Conservation (phyloP, 257 asterid genomes). For the Solanum pinnatisectum region DNA sequence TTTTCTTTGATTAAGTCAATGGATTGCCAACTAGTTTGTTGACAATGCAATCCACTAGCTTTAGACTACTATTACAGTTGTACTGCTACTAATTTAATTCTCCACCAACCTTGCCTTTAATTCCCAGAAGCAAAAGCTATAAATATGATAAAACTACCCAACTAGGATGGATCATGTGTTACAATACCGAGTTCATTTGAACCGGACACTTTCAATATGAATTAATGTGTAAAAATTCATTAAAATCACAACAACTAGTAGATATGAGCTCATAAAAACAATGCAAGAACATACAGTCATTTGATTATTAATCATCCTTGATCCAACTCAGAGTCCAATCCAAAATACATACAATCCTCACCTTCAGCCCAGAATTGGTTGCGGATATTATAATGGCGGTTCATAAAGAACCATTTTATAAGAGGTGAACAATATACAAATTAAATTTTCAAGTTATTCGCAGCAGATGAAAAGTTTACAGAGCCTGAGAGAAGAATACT, state of each 20-base stretch:
- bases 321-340: not conserved
- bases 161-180: not conserved
- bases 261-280: not conserved
- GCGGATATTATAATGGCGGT: not conserved
- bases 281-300: not conserved
- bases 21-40: not conserved
- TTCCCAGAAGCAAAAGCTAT: not conserved
- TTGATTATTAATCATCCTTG: not conserved
- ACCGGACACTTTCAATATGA: not conserved
- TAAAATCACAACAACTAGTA: not conserved
- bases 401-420: not conserved
- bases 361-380: not conserved
- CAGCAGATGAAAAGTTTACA: slow-evolving; percentile 6
- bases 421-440: not conserved
- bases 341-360: not conserved
- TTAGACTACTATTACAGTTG: not conserved
- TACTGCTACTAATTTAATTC: not conserved
- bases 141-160: not conserved
- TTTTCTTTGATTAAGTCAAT: not conserved
- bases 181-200: not conserved
- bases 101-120: not conserved
- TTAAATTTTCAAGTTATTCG: not conserved
- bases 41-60: not conserved
- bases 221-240: not conserved
- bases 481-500: slow-evolving; percentile 4